Evolutionary conservation across 1,284 basidiomycete genomes (phyloP), one percentile per base, ranked within the genome.

Genomic region (Leccinum fallax): DNA sequence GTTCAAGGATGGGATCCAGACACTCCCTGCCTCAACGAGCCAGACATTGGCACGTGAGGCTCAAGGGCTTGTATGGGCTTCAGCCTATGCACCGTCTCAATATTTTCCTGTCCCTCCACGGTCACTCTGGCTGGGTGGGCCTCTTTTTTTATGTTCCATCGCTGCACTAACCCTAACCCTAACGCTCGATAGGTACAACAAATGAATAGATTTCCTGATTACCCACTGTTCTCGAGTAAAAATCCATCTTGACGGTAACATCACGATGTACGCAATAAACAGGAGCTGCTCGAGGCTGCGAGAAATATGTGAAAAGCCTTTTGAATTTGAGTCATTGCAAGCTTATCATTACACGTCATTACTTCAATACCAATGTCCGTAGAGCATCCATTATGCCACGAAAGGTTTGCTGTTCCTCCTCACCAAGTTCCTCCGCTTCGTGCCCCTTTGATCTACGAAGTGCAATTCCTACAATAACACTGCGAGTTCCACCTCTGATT

Each of bases 401-500:
- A 72, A 94, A 95, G 5, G 84, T 77, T 19, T 77, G 73, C 61
- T 85, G 82, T 69, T 93, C 89, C 24, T 68, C 69, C 55, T 80
- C 78, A 16, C 69, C 69, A 62, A 81, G 65, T 26, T 69, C 75
- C 6, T 70, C 77, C 7, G 76, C 78, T 15, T 74, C 74, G 5
- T 66, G 64, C 3, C 67, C 75, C 21, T 73, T 72, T 11, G 72
- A 63, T 64, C 76, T 83, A 52, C 76, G 78, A 61, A 94, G 72
- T 3, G 92, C 88, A 49, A 93, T 78, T 1, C 92, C 91, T 48
- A 93, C 84, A 0, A 93, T 74, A 4, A 93, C 83, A 40, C 80
- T 81, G 61, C 80, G 79, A 61, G 83, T 79, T 49, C 80, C 73
- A 9, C 73, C 69, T 38, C 78, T 79, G 40, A 81, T 59, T 62